Evolutionary conservation across 2,329 filamentous ascomycete genomes (phyloP), one percentile per base, ranked within the genome.

Genomic region (Aspergillus pseudoglaucus): DNA sequence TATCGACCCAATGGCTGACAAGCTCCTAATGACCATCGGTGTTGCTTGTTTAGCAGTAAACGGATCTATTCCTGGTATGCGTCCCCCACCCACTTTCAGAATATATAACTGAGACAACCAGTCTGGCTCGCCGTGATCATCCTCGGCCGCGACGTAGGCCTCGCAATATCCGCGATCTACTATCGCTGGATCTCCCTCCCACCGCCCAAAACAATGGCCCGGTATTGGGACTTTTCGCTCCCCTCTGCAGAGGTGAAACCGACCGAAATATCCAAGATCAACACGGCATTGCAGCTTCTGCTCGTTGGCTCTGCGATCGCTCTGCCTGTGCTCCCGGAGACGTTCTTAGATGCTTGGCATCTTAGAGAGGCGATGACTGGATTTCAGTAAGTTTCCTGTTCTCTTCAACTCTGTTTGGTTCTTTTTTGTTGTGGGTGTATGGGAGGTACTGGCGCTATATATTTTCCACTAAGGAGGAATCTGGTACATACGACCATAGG

Each of bases 181-280:
- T 97, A 93, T 69, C 85, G 93, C 54, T 97, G 89, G 81, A 94
- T 96, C 56, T 94, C 88, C 2, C 78, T 98, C 5, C 93, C 93
- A 0, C 84, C 88, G 0, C 93, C 93, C 1, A 97, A 97, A 72
- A 97, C 93, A 0, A 88, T 96, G 69, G 72, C 80, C 15, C 78
- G 93, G 15, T 98, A 97, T 70, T 98, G 93, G 93, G 93, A 98
- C 70, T 97, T 98, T 64, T 91, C 87, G 3, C 78, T 98, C 12
- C 93, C 73, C 9, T 72, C 69, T 8, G 71, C 71, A 3, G 70
- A 73, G 52, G 70, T 74, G 7, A 71, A 67, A 52, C 69, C 70
- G 1, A 73, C 72, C 1, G 61, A 62, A 30, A 69, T 75, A 33
- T 73, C 69, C 3, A 74, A 75, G 74, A 84, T 90, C 69, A 98